Percentiles rank a stretch among this genome's conserved stretches.
phyloP scores from a whole-genome alignment of 768 basidiomycete genomes.

The Butyriboletus loyo region DNA sequence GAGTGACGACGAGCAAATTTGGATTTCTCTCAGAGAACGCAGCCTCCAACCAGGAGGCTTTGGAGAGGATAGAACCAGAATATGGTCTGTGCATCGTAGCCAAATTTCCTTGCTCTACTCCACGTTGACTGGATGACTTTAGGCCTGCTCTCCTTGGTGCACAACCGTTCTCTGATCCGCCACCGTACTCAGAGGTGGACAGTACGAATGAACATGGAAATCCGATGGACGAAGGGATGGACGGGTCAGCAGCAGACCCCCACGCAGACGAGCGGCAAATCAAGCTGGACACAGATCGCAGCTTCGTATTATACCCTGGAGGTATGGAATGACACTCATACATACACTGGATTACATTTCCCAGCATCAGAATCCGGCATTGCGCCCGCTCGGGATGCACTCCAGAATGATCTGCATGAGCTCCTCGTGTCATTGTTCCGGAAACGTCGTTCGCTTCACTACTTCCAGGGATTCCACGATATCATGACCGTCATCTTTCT shows the following conservation, averaged over 20 bases:
- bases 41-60: slow-evolving; percentile 66
- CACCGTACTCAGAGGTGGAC: slow-evolving; percentile 26
- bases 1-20: slow-evolving; percentile 35
- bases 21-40: slow-evolving; percentile 42
- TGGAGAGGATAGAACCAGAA: slow-evolving; percentile 46
- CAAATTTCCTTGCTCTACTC: slow-evolving; percentile 4
- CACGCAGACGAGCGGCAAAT: slow-evolving; percentile 89
- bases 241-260: slow-evolving; percentile 12
- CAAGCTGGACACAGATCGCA: slow-evolving; percentile 83
- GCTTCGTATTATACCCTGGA: slow-evolving; percentile 90
- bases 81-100: slow-evolving; percentile 47
- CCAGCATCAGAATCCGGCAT: slow-evolving; percentile 17
- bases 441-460: slow-evolving; percentile 66
- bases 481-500: slow-evolving; percentile 82
- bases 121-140: slow-evolving; percentile 18
- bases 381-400: slow-evolving; percentile 38
- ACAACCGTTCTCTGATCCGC: slow-evolving; percentile 40
- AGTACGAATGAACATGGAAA: slow-evolving; percentile 1
- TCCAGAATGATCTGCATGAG: slow-evolving; percentile 65
- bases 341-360: slow-evolving; percentile 4
- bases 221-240: not conserved
- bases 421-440: slow-evolving; percentile 77
- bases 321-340: slow-evolving; percentile 43
- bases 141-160: slow-evolving; percentile 32
- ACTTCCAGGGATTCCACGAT: slow-evolving; percentile 94